phyloP scores from a whole-genome alignment of 1,139 yeast genomes.

The Spencermartinsiella ligniputridi region DNA sequence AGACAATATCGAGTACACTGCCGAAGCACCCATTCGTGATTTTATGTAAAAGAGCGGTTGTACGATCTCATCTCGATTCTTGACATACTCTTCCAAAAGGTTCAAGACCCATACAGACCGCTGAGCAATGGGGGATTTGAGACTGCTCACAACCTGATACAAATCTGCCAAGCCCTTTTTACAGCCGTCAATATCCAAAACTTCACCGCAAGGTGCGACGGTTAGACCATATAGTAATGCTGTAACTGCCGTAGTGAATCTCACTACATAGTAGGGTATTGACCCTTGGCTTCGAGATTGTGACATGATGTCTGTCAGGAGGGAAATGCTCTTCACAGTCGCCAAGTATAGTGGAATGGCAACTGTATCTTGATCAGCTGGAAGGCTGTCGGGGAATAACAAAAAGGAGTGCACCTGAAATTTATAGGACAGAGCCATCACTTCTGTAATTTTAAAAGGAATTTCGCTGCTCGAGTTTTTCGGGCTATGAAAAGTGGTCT shows the following conservation, averaged over 20 bases:
- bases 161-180: background rate
- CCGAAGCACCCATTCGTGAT: background rate
- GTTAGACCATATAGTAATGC: background rate
- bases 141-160: background rate
- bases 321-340: background rate
- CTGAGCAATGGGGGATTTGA: background rate
- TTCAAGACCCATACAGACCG: background rate
- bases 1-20: background rate
- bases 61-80: background rate
- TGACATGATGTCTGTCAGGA: background rate
- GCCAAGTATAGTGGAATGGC: constrained; percentile 18
- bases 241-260: background rate
- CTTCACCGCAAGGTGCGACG: background rate
- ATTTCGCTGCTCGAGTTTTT: background rate
- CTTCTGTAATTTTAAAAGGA: constrained; percentile 15
- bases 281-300: background rate
- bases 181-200: background rate
- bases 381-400: constrained; percentile 19
- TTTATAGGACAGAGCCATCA: constrained; percentile 19
- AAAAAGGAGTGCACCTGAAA: constrained; percentile 20
- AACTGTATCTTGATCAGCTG: constrained; percentile 15
- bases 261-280: background rate
- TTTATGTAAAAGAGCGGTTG: background rate
- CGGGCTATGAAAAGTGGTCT: background rate
- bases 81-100: background rate